Evolutionary conservation across 2,329 filamentous ascomycete genomes (phyloP).

Genomic region (Cryphonectria carpinicola): DNA sequence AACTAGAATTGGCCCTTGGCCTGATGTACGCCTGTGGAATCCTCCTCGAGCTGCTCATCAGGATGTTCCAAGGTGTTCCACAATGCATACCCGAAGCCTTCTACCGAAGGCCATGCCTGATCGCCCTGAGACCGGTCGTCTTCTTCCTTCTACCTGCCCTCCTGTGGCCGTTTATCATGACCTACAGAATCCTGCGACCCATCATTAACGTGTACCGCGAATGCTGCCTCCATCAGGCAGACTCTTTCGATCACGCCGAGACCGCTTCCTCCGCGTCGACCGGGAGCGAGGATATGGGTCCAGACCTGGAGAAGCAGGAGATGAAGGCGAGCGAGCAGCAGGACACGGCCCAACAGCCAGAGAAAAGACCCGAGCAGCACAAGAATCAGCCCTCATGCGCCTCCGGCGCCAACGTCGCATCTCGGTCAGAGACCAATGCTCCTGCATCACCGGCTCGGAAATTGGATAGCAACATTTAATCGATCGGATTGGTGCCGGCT

Average conservation of each 20-base stretch:
- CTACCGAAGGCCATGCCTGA: neutral
- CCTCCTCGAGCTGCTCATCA: neutral
- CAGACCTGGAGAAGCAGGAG: constrained; percentile 12
- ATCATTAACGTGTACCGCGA: neutral
- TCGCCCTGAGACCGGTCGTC: neutral
- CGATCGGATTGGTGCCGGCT: neutral
- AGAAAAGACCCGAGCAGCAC: neutral
- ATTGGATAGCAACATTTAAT: neutral
- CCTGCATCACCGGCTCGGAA: neutral
- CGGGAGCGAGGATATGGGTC: neutral
- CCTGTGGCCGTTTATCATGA: constrained; percentile 3
- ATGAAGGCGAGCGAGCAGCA: neutral
- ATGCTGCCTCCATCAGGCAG: neutral
- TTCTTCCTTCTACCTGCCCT: neutral
- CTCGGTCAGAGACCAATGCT: neutral
- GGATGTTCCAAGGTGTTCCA: neutral
- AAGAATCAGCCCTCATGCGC: neutral
- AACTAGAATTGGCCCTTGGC: neutral
- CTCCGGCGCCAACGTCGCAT: neutral
- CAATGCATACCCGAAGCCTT: neutral
- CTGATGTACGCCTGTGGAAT: constrained; percentile 11
- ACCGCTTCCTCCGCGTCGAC: neutral
- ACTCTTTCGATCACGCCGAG: neutral
- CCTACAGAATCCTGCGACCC: neutral
- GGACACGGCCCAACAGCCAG: neutral